phyloP scores from a whole-genome alignment of 1,284 basidiomycete species.

The Clitocybe nebularis region DNA sequence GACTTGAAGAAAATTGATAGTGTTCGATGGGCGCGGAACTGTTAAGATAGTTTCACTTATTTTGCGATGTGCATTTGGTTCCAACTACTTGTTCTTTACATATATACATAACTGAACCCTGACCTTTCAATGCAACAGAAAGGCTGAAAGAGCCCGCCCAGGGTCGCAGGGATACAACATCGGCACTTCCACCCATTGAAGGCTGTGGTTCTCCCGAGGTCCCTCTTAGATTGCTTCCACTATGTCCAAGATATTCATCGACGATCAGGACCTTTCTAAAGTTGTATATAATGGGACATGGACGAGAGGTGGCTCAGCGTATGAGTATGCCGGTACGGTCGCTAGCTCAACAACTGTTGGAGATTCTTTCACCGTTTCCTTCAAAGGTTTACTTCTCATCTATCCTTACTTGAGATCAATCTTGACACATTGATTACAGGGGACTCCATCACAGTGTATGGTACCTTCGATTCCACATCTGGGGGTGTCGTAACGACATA shows the following conservation, averaged over 20 bases:
- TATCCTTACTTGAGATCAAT: no score
- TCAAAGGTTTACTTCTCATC: conserved; percentile 21
- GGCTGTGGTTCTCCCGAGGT: no score
- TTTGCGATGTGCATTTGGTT: no score
- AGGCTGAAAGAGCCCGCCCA: no score
- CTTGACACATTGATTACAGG: conserved; percentile 16
- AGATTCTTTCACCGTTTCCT: conserved; percentile 27
- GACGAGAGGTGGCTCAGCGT: conserved; percentile 21
- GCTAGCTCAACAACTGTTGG: conserved; percentile 26
- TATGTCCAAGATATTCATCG: conserved; percentile 24
- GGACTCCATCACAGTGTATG: conserved; percentile 27
- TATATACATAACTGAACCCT: no score
- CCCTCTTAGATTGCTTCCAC: not conserved
- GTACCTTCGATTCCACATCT: conserved; percentile 26
- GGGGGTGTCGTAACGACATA: conserved; percentile 28
- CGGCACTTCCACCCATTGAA: no score
- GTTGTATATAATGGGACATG: conserved; percentile 28
- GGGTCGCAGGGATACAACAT: no score
- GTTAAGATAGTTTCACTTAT: no score
- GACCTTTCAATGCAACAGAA: no score
- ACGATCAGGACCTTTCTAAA: conserved; percentile 25
- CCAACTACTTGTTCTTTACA: no score
- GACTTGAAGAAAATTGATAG: no score
- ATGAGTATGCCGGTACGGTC: conserved; percentile 26
- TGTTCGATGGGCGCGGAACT: no score